These are phyloP conservation scores for Platanthera guangdongensis DNA, from an alignment of 106 monocot genomes.

Conservation along the genomic window DNA sequence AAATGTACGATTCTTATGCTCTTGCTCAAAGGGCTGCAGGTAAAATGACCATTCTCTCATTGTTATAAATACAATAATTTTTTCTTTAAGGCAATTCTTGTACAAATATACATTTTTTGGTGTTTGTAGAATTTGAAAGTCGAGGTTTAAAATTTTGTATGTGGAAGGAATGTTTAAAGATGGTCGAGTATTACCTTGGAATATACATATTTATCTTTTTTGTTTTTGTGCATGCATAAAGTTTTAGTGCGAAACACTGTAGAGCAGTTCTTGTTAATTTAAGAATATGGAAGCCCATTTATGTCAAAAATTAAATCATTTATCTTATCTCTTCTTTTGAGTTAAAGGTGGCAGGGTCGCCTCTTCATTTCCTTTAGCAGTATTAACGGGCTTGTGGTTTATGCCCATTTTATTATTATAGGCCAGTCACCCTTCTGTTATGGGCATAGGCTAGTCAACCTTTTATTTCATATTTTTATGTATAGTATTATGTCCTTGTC, in stretches of 20 bases:
- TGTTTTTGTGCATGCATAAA: not conserved
- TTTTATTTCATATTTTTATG: too few relatives aligned
- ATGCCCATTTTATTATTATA: too few relatives aligned
- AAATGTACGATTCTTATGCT: conserved; percentile 83
- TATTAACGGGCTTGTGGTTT: too few relatives aligned
- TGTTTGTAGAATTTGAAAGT: not conserved
- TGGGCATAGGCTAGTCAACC: too few relatives aligned
- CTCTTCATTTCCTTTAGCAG: not conserved
- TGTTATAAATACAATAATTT: not conserved
- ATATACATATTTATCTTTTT: not conserved
- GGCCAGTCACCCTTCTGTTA: too few relatives aligned
- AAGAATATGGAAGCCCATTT: not conserved
- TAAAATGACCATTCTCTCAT: conserved; percentile 18
- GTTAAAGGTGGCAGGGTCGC: not conserved
- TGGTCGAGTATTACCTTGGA: not conserved
- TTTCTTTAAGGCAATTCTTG: not conserved
- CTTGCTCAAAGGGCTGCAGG: conserved; percentile 89
- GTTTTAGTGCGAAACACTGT: not conserved
- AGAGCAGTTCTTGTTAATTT: not conserved
- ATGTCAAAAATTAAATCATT: not conserved
- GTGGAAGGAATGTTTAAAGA: not conserved
- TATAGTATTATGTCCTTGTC: too few relatives aligned
- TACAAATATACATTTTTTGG: not conserved
- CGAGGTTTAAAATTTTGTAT: not conserved
- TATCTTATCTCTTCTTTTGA: not conserved